Evolutionary conservation across 257 asterid species (phyloP), one percentile per base, ranked within the genome.

Genomic region (Lycium barbarum): DNA sequence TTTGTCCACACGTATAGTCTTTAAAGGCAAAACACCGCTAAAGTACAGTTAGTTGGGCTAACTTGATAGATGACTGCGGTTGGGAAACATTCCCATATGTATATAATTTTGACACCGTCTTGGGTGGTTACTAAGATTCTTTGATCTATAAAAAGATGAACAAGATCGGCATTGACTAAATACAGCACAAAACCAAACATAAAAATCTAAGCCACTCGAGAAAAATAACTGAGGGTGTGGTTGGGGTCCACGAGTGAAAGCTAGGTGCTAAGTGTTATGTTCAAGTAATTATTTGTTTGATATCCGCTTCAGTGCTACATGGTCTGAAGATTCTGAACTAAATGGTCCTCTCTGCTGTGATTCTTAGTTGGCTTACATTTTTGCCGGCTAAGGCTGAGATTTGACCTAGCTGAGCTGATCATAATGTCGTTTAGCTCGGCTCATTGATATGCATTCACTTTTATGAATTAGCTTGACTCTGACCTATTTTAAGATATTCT

Each of bases 251-350:
- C 10, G 36, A 72, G 47, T 12, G 74, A 66, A 66, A 35, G 35
- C n/a, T 66, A 66, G 43, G 73, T 66, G 73, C 1, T 66, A 66
- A 15, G 20, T 66, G 20, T 17, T 66, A 1, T 35, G 47, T 66
- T 35, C 74, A 66, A 66, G 47, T 66, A 43, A 9, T 45, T 72
- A n/a, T 72, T 45, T 72, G 35, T 73, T 73, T 73, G 80, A 73
- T 47, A 73, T 45, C 62, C 3, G 3, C 18, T 5, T 20, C 80
- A 20, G n/a, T 74, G 81, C n/a, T 74, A 7, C 43, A 6, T 49
- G 45, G 13, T 49, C 59, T 73, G 57, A 73, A 73, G 9, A 74
- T 49, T 51, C 45, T 49, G 62, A 47, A 49, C 45, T 49, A 49
- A 73, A 20, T 47, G 81, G 59, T 73, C 11, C n/a, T 40, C 18